These are phyloP conservation scores for Lasiodiplodia citricola DNA, from an alignment of 2,329 filamentous ascomycete genomes.

Conservation along the genomic window DNA sequence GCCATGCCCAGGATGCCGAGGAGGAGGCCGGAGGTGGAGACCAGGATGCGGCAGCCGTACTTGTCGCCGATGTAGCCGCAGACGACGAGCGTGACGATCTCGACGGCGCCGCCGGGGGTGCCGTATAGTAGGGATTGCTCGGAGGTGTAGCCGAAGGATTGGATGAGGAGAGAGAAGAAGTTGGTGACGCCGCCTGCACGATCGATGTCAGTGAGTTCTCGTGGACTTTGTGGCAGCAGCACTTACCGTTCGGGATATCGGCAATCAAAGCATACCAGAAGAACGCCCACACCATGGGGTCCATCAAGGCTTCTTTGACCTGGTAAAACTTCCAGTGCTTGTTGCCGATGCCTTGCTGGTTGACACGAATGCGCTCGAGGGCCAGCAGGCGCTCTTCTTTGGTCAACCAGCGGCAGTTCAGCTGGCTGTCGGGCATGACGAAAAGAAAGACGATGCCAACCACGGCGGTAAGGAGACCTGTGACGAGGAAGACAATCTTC, in stretches of 20 bases:
- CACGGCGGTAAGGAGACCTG: conserved; percentile 49
- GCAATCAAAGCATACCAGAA: conserved; percentile 62
- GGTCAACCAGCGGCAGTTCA: conserved; percentile 67
- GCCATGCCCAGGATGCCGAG: conserved; percentile 65
- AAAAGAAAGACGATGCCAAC: conserved; percentile 53
- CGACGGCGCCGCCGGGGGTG: conserved; percentile 68
- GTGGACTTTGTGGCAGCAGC: not conserved
- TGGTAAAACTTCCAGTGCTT: conserved; percentile 70
- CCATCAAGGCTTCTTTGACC: conserved; percentile 58
- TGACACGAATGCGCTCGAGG: conserved; percentile 70
- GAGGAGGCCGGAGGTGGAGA: conserved; percentile 58
- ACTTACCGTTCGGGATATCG: conserved; percentile 61
- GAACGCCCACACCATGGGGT: conserved; percentile 64
- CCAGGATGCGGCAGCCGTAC: conserved; percentile 62
- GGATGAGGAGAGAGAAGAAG: conserved; percentile 67
- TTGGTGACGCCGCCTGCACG: conserved; percentile 57
- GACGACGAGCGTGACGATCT: conserved; percentile 63
- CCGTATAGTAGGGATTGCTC: conserved; percentile 69
- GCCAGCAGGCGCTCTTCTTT: conserved; percentile 70
- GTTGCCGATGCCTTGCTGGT: conserved; percentile 73
- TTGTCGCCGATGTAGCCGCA: conserved; percentile 64
- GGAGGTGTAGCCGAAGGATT: conserved; percentile 67
- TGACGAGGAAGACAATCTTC: conserved; percentile 63
- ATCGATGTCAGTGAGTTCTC: not conserved
- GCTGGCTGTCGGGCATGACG: conserved; percentile 62